phyloP scores from a whole-genome alignment of 2,329 filamentous ascomycete species.

The Nannizziopsis barbatae region DNA sequence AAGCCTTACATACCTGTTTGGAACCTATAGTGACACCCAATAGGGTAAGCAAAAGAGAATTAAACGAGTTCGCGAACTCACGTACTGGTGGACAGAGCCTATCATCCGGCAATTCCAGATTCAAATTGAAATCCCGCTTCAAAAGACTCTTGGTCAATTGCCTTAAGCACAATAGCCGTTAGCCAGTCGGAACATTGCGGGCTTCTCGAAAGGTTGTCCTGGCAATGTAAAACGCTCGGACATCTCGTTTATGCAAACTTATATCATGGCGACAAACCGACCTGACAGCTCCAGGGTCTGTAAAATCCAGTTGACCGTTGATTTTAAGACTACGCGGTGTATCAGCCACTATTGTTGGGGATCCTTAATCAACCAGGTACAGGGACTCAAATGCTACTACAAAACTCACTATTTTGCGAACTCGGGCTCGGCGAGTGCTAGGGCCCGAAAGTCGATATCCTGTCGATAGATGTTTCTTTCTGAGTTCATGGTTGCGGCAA shows the following conservation, averaged over 20 bases:
- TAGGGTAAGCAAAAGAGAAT: not conserved
- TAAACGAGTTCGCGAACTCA: not conserved
- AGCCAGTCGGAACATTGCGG: not conserved
- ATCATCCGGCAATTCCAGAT: slow-evolving; percentile 60
- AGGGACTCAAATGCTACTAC: not conserved
- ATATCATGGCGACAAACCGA: slow-evolving; percentile 33
- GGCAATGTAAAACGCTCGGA: not conserved
- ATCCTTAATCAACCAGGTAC: not conserved
- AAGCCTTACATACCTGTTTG: slow-evolving; percentile 32
- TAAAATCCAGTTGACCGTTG: slow-evolving; percentile 63
- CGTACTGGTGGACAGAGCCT: slow-evolving; percentile 74
- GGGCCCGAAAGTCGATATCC: slow-evolving; percentile 50
- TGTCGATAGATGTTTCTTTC: slow-evolving; percentile 43
- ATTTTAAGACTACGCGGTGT: slow-evolving; percentile 36
- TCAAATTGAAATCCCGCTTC: slow-evolving; percentile 60
- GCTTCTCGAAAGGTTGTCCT: too few species aligned
- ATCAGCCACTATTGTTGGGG: not conserved
- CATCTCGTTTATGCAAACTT: not conserved
- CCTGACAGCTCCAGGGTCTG: slow-evolving; percentile 62
- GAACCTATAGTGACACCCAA: slow-evolving; percentile 25
- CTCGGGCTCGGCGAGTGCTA: slow-evolving; percentile 48
- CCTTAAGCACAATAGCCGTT: slow-evolving; percentile 25
- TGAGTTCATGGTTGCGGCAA: slow-evolving; percentile 22
- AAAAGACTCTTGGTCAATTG: slow-evolving; percentile 68
- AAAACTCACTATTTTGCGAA: slow-evolving; percentile 46